A percentile compares a stretch with the other conserved stretches of the same genome.
Conservation (phyloP, 2,329 filamentous ascomycete genomes). For the Colletotrichum karsti region DNA sequence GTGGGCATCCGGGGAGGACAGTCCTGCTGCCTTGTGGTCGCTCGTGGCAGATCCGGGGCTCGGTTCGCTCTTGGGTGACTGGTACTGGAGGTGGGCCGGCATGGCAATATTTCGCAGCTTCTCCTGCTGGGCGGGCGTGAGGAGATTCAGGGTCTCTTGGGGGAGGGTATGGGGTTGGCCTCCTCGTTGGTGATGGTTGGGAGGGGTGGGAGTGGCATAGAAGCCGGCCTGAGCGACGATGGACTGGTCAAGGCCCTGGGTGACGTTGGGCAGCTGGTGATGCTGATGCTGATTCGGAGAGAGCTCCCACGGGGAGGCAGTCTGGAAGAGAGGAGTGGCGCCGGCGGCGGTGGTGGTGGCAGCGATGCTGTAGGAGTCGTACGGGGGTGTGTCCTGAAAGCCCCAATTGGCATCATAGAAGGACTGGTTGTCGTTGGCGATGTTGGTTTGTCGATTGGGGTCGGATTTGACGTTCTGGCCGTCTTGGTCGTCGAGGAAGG, state of each 20-base stretch:
- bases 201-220: constrained; percentile 39
- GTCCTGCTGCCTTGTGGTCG: constrained; percentile 52
- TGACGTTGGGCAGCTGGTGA: constrained; percentile 36
- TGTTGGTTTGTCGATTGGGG: constrained; percentile 29
- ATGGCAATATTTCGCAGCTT: constrained; percentile 71
- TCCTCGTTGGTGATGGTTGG: constrained; percentile 35
- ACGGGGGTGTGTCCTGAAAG: constrained; percentile 57
- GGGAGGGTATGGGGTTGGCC: constrained; percentile 10
- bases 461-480: constrained; percentile 30
- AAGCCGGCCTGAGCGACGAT: constrained; percentile 45
- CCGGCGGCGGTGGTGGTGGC: constrained; percentile 43
- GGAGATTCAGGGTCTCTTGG: constrained; percentile 33
- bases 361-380: constrained; percentile 51
- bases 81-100: constrained; percentile 69
- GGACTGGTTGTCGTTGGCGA: constrained; percentile 35
- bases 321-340: constrained; percentile 40
- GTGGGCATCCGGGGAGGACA: constrained; percentile 67
- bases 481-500: constrained; percentile 43
- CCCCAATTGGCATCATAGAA: constrained; percentile 52
- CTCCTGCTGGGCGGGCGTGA: constrained; percentile 69
- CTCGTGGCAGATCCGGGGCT: constrained; percentile 65
- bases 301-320: constrained; percentile 42
- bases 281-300: constrained; percentile 42
- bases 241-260: constrained; percentile 42
- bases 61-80: constrained; percentile 64